Conservation (phyloP, 306 rosid species). For the Biancaea sappan region DNA sequence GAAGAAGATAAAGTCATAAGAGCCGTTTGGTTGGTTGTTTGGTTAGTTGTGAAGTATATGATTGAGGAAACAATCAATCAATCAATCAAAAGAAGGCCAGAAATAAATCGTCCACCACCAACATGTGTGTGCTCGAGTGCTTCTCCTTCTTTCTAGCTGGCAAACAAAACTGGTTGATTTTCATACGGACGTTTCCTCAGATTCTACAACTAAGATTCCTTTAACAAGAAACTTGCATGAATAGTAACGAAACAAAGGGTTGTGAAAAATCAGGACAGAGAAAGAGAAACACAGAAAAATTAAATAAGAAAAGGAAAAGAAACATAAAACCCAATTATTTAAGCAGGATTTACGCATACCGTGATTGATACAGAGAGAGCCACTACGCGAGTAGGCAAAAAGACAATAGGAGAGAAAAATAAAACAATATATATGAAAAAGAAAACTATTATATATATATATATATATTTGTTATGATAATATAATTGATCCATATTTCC, state of each 20-base stretch:
- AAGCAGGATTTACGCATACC: constrained; percentile 19
- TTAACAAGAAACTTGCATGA: constrained; percentile 46
- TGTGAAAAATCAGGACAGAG: constrained; percentile 9
- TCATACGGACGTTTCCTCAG: constrained; percentile 42
- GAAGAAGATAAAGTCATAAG: constrained; percentile 37
- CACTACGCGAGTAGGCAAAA: constrained; percentile 21
- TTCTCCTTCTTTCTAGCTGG: constrained; percentile 39
- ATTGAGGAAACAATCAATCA: constrained; percentile 28
- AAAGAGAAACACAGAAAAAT: background rate
- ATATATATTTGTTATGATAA: background rate
- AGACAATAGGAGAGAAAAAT: constrained; percentile 10
- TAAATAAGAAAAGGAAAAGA: background rate
- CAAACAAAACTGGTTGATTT: constrained; percentile 34
- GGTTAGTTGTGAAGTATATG: constrained; percentile 35
- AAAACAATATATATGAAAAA: background rate
- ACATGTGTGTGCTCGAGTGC: constrained; percentile 38
- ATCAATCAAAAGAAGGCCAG: constrained; percentile 28
- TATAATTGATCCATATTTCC: background rate
- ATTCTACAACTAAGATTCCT: constrained; percentile 65
- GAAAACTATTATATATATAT: too few species aligned
- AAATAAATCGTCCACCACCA: constrained; percentile 34
- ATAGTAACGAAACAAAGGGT: constrained; percentile 5
- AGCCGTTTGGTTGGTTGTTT: constrained; percentile 46
- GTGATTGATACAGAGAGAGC: background rate
- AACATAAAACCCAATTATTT: background rate